These are phyloP conservation scores for Entomortierella chlamydospora DNA, from an alignment of 192 early-diverging fungal species.

Conservation along the genomic window DNA sequence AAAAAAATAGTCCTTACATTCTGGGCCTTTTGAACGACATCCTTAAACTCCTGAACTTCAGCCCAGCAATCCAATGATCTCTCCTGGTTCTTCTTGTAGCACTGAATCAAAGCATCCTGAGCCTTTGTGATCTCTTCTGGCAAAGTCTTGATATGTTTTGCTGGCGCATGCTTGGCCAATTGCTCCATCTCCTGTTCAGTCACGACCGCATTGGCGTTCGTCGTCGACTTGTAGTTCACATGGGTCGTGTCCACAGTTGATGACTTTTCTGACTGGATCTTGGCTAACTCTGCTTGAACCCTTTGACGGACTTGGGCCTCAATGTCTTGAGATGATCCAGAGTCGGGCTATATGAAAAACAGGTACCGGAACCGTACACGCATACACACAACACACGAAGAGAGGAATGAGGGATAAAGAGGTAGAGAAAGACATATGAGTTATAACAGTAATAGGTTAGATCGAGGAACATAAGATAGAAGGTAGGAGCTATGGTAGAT, in stretches of 20 bases:
- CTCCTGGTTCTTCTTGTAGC: slow-evolving; percentile 57
- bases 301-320: slow-evolving; percentile 48
- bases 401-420: too few species aligned
- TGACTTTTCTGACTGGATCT: slow-evolving; percentile 40
- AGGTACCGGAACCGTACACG: too few species aligned
- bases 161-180: slow-evolving; percentile 27
- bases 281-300: slow-evolving; percentile 44
- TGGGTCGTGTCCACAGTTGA: slow-evolving; percentile 20
- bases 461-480: neutral
- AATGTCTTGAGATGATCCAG: slow-evolving; percentile 39
- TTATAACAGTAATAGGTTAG: neutral
- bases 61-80: slow-evolving; percentile 72
- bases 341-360: slow-evolving; percentile 25
- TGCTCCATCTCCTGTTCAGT: slow-evolving; percentile 52
- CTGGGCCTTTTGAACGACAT: slow-evolving; percentile 50
- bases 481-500: neutral
- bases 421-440: neutral
- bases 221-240: slow-evolving; percentile 31
- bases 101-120: slow-evolving; percentile 39
- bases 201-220: slow-evolving; percentile 43
- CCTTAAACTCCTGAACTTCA: slow-evolving; percentile 71
- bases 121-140: slow-evolving; percentile 54
- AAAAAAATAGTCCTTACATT: slow-evolving; percentile 23
- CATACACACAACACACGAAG: too few species aligned
- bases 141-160: slow-evolving; percentile 46